A percentile compares a stretch with the other conserved stretches of the same genome.
phyloP scores from a whole-genome alignment of 768 basidiomycete genomes.

The Calocybe gangraenosa region DNA sequence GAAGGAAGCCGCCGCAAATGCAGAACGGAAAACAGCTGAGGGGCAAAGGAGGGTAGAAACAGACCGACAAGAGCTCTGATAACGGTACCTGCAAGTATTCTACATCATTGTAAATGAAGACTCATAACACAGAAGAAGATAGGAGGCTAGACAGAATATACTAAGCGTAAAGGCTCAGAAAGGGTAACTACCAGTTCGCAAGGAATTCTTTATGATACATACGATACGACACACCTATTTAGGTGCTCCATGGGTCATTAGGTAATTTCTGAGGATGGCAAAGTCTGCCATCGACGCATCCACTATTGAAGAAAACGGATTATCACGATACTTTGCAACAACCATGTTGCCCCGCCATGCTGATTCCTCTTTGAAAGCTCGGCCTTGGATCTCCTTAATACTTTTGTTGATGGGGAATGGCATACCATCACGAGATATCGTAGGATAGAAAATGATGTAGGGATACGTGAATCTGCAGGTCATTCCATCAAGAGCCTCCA shows the following conservation, averaged over 20 bases:
- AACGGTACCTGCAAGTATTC: constrained; percentile 11
- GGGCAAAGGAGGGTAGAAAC: constrained; percentile 18
- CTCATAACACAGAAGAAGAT: not conserved
- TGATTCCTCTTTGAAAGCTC: constrained; percentile 49
- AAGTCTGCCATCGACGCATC: constrained; percentile 83
- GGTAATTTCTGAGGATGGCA: constrained; percentile 75
- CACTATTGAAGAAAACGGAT: constrained; percentile 55
- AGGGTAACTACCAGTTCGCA: not conserved
- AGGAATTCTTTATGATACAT: not conserved
- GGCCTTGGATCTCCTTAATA: constrained; percentile 71
- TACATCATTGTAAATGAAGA: not conserved
- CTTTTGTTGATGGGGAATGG: constrained; percentile 77
- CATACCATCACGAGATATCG: constrained; percentile 73
- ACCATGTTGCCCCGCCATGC: constrained; percentile 84
- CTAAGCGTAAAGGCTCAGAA: not conserved
- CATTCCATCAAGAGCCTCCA: constrained; percentile 79
- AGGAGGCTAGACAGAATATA: not conserved
- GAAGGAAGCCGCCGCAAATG: constrained; percentile 38
- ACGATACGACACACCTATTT: constrained; percentile 24
- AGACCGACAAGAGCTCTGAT: constrained; percentile 36
- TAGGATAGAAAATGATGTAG: constrained; percentile 79
- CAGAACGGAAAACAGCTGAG: constrained; percentile 19
- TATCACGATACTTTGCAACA: constrained; percentile 63
- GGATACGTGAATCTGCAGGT: constrained; percentile 73
- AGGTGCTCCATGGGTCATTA: constrained; percentile 62